These are phyloP conservation scores for Penicillium sp. DNA, from an alignment of 2,329 filamentous ascomycete genomes.

Conservation along the genomic window DNA sequence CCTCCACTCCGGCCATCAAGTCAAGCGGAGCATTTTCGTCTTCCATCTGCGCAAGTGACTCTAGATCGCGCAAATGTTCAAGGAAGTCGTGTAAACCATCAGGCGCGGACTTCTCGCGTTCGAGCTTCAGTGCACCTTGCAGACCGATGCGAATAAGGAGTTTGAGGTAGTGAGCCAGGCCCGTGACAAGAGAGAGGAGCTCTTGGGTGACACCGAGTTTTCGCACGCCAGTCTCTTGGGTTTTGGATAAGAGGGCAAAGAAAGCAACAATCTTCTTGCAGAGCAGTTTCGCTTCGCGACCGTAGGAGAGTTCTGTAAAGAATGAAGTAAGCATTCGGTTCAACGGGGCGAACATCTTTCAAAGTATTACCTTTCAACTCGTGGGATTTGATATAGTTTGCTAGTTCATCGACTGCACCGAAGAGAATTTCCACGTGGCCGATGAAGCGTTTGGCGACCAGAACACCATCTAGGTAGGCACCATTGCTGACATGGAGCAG, in stretches of 20 bases:
- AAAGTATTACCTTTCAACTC: conserved; percentile 70
- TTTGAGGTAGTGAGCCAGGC: conserved; percentile 95
- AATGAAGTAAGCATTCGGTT: conserved; percentile 16
- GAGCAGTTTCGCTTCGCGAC: conserved; percentile 94
- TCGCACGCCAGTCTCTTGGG: conserved; percentile 83
- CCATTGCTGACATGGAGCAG: conserved; percentile 97
- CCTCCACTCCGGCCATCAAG: conserved; percentile 64
- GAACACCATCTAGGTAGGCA: conserved; percentile 89
- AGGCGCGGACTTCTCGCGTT: conserved; percentile 75
- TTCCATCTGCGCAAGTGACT: conserved; percentile 63
- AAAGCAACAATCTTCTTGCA: conserved; percentile 99
- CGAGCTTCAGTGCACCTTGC: conserved; percentile 87
- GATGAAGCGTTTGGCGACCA: conserved; percentile 95
- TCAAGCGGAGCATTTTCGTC: conserved; percentile 68
- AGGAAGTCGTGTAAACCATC: conserved; percentile 82
- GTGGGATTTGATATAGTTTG: conserved; percentile 67
- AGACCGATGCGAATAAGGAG: conserved; percentile 95
- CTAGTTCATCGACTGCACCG: conserved; percentile 80
- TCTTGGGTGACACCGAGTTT: conserved; percentile 97
- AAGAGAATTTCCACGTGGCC: conserved; percentile 94
- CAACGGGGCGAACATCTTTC: neutral
- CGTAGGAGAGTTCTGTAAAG: conserved; percentile 77
- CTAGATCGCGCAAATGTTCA: conserved; percentile 80
- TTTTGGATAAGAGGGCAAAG: conserved; percentile 91
- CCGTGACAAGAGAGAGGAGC: conserved; percentile 93